These are phyloP conservation scores for Globisporangium cystogenes DNA, from an alignment of 352 stramenopile genomes.

Conservation along the genomic window DNA sequence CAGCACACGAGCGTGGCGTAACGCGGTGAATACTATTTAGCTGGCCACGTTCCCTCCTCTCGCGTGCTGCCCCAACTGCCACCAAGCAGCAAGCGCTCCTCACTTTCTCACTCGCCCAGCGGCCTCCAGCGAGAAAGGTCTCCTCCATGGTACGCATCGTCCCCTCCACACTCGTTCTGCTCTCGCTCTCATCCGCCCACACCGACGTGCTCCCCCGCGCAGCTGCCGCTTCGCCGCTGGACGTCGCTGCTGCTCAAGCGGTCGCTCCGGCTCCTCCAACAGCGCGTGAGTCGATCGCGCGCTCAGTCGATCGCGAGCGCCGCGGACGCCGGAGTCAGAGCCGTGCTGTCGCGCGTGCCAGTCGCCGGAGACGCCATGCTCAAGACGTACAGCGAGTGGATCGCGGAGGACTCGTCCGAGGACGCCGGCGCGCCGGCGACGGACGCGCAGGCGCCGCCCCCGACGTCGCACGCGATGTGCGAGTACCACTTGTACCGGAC, in stretches of 20 bases:
- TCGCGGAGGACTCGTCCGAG: neutral
- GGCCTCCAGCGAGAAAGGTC: neutral
- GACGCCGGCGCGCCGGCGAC: neutral
- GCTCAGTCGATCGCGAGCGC: neutral
- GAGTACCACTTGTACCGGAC: slow-evolving; percentile 10
- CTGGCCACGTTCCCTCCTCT: neutral
- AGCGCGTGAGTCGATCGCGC: neutral
- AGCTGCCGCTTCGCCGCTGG: slow-evolving; percentile 7
- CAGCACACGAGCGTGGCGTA: neutral
- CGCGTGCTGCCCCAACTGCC: neutral
- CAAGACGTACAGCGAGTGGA: slow-evolving; percentile 11
- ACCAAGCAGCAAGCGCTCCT: neutral
- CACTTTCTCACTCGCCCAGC: neutral
- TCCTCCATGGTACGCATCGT: too few species aligned
- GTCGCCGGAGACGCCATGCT: slow-evolving; percentile 9
- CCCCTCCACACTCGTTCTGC: neutral
- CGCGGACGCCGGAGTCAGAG: slow-evolving; percentile 2
- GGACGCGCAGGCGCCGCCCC: neutral
- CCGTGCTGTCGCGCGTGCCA: slow-evolving; percentile 3
- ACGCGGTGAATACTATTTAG: slow-evolving; percentile 8
- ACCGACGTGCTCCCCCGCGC: too few species aligned
- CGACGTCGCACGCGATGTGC: neutral
- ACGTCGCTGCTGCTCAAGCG: slow-evolving; percentile 4
- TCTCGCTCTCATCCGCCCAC: too few species aligned
- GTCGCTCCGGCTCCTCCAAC: neutral